Conservation (phyloP, 805 yeast species). For the Brettanomyces naardenensis region DNA sequence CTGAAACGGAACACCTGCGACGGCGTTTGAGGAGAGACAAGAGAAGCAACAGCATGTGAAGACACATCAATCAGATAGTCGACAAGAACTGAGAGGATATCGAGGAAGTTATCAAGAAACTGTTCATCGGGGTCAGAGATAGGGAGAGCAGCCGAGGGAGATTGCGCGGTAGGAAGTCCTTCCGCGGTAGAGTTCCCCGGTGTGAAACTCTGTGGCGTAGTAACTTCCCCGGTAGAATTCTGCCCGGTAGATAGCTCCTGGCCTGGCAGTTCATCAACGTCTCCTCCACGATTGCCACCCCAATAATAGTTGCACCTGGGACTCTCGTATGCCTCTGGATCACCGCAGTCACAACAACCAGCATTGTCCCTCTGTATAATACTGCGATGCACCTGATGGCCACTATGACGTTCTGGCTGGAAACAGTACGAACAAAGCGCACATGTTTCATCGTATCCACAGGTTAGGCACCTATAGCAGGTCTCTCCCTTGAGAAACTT, state of each 20-base stretch:
- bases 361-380: constrained; percentile 61
- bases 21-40: constrained; percentile 17
- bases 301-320: constrained; percentile 42
- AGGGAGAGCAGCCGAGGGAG: background rate
- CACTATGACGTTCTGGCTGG: constrained; percentile 58
- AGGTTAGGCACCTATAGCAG: constrained; percentile 64
- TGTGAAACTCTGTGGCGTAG: background rate
- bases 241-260: background rate
- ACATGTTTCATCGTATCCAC: constrained; percentile 78
- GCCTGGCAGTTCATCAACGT: constrained; percentile 2
- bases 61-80: constrained; percentile 60
- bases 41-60: constrained; percentile 37
- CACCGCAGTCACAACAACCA: constrained; percentile 88
- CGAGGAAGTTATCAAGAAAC: constrained; percentile 4
- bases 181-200: background rate
- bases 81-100: constrained; percentile 38
- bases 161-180: background rate
- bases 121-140: background rate
- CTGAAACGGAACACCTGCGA: constrained; percentile 19
- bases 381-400: constrained; percentile 61
- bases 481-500: constrained; percentile 75
- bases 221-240: no score
- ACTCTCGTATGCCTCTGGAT: constrained; percentile 70
- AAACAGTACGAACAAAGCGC: constrained; percentile 76
- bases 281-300: constrained; percentile 11